Evolutionary conservation across 2,329 filamentous ascomycete species (phyloP), one percentile per base, ranked within the genome.

Genomic region (Remersonia thermophila): DNA sequence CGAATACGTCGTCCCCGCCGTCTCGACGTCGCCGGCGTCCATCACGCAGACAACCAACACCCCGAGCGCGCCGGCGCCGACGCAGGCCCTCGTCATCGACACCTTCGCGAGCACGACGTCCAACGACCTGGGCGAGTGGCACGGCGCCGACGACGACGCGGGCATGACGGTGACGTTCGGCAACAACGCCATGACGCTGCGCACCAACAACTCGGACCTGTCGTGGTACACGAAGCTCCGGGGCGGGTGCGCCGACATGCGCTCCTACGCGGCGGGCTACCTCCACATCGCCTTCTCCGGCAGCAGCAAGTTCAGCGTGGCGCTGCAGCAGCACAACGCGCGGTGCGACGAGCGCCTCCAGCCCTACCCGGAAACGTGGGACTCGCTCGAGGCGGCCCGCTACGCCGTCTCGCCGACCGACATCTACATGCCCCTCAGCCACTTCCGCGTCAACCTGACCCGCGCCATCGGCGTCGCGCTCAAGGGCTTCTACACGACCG

Each of bases 281-380:
- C 60, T 83, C 10, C 77, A 82, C 55, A 69, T 83, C 35, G 65
- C 66, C 9, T 80, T 74, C 53, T 66, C 62, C 2, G 78, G 78
- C 7, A 71, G 66, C 49, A 71, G 66, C 44, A 67, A 70, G 17
- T 83, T 81, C 54, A 73, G 69, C 6, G 60, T 82, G 31, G 67
- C 77, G 2, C 54, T 83, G 34, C 76, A 79, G 47, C 76, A 82
- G 55, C 71, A 80, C 56, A 83, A 83, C 47, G 57, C 60, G 14
- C 56, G 64, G 13, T 82, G 78, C 51, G 64, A 74, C 50, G 57
- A 65, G 4, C 50, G 53, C 13, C 60, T 71, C 17, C 63, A 64
- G 13, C 77, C 78, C 0, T 80, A 67, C 48, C 77, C 77, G 0
- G 73, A 73, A 51, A 80, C 77, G 1, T 77, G 76, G 65, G 77